A percentile compares a stretch with the other conserved stretches of the same genome.
Evolutionary conservation across 805 yeast species (phyloP).

Genomic region (Cyberlindnera misumaiensis): DNA sequence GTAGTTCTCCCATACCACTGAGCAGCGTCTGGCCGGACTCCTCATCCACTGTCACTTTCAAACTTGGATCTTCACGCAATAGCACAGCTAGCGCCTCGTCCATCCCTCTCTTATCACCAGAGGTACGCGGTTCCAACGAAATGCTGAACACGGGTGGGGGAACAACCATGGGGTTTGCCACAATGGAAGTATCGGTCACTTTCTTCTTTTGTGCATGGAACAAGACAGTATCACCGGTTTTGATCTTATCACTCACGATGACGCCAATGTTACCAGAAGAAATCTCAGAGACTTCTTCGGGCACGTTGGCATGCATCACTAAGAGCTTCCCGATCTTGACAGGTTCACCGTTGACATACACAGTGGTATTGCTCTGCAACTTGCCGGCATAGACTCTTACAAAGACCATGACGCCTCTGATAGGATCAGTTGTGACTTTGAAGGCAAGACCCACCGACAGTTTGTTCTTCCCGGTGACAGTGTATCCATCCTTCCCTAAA

Average conservation of each 20-base stretch:
- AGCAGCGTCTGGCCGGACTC: slow-evolving; percentile 85
- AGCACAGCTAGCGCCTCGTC: slow-evolving; percentile 60
- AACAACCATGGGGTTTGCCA: slow-evolving; percentile 66
- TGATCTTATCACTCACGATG: slow-evolving; percentile 46
- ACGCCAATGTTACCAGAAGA: slow-evolving; percentile 88
- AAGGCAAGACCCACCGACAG: slow-evolving; percentile 79
- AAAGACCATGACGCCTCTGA: slow-evolving; percentile 76
- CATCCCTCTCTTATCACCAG: slow-evolving; percentile 73
- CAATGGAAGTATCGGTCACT: slow-evolving; percentile 38
- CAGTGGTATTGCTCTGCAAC: slow-evolving; percentile 52
- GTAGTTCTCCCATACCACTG: slow-evolving; percentile 97
- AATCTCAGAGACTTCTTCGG: slow-evolving; percentile 60
- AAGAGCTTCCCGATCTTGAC: slow-evolving; percentile 63
- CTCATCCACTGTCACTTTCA: slow-evolving; percentile 63
- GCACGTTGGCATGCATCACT: slow-evolving; percentile 83
- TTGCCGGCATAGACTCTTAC: slow-evolving; percentile 85
- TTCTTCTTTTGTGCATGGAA: slow-evolving; percentile 50
- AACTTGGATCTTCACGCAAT: slow-evolving; percentile 86
- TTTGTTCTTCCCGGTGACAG: slow-evolving; percentile 50
- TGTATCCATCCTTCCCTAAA: slow-evolving; percentile 39
- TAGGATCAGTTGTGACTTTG: slow-evolving; percentile 82
- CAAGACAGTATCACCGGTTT: slow-evolving; percentile 88
- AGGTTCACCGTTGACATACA: slow-evolving; percentile 62
- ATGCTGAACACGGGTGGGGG: slow-evolving; percentile 95
- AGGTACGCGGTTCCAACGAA: slow-evolving; percentile 72